Conservation (phyloP, 1,284 basidiomycete genomes). For the Puccinia sorghi region DNA sequence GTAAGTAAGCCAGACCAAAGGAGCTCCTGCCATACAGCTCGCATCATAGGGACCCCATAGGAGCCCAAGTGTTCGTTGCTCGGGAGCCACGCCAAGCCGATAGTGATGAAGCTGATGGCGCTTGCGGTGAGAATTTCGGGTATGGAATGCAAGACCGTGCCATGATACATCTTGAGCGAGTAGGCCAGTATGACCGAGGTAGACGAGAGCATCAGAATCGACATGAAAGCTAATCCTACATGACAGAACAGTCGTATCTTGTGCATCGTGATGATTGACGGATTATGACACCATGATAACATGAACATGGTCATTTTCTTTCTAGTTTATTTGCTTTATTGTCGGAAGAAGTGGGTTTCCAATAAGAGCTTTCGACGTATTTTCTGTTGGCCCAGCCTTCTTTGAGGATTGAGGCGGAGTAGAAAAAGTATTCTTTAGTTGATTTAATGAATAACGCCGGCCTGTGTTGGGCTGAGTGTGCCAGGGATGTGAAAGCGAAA, state of each 20-base stretch:
- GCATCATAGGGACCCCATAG: constrained; percentile 20
- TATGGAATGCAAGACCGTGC: constrained; percentile 19
- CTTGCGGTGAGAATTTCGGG: constrained; percentile 30
- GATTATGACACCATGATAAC: constrained; percentile 31
- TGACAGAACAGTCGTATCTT: constrained; percentile 39
- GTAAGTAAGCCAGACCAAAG: constrained; percentile 24
- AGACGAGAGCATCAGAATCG: constrained; percentile 25
- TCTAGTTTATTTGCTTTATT: not conserved
- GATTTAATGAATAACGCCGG: not conserved
- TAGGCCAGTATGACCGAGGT: constrained; percentile 43
- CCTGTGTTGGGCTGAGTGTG: not conserved
- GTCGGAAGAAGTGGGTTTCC: no score
- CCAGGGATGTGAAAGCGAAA: not conserved
- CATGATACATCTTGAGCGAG: constrained; percentile 45
- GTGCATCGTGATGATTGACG: constrained; percentile 19
- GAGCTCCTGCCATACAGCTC: constrained; percentile 31
- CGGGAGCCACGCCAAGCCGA: constrained; percentile 42
- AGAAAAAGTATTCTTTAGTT: no score
- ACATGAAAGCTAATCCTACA: constrained; percentile 12
- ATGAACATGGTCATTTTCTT: constrained; percentile 21
- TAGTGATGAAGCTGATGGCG: constrained; percentile 11
- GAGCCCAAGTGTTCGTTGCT: constrained; percentile 18
- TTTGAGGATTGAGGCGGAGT: no score
- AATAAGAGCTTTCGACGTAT: no score
- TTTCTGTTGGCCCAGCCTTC: no score